phyloP scores from a whole-genome alignment of 1,284 basidiomycete species.

The Leccinum griseonigrum region DNA sequence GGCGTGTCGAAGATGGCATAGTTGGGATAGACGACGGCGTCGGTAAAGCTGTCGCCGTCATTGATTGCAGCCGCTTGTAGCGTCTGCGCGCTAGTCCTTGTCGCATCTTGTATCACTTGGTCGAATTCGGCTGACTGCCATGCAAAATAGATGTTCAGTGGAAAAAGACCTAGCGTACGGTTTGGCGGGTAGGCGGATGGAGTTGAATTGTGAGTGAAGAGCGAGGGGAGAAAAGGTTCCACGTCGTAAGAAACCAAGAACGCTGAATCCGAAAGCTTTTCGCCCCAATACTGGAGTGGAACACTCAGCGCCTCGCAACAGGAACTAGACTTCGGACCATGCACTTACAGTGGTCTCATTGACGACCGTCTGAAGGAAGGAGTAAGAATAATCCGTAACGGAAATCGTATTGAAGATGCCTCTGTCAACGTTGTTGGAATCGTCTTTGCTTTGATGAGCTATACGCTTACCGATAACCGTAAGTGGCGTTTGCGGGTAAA shows the following conservation, averaged over 20 bases:
- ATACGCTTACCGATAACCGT: slow-evolving; percentile 7
- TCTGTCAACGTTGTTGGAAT: neutral
- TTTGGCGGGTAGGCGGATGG: slow-evolving; percentile 47
- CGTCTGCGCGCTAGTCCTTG: slow-evolving; percentile 35
- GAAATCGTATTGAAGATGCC: slow-evolving; percentile 13
- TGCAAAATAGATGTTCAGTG: slow-evolving; percentile 47
- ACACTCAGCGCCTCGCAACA: neutral
- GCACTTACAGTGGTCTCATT: slow-evolving; percentile 11
- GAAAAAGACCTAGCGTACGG: slow-evolving; percentile 39
- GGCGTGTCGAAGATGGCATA: slow-evolving; percentile 51
- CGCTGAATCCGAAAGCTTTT: slow-evolving; percentile 19
- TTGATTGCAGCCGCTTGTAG: slow-evolving; percentile 20
- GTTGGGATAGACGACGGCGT: slow-evolving; percentile 44
- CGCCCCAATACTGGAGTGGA: slow-evolving; percentile 5
- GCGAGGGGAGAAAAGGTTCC: slow-evolving; percentile 51
- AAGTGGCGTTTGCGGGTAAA: neutral
- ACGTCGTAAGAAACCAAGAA: slow-evolving; percentile 42
- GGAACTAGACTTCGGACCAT: neutral
- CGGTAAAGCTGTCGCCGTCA: neutral
- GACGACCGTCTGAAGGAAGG: slow-evolving; percentile 7
- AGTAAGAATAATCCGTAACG: neutral
- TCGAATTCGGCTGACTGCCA: slow-evolving; percentile 42
- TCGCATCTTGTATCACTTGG: slow-evolving; percentile 37
- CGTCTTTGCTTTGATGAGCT: neutral
- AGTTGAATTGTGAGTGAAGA: slow-evolving; percentile 11